Base-by-base conservation (phyloP, 768 basidiomycete species). In the Suillus sp. region DNA sequence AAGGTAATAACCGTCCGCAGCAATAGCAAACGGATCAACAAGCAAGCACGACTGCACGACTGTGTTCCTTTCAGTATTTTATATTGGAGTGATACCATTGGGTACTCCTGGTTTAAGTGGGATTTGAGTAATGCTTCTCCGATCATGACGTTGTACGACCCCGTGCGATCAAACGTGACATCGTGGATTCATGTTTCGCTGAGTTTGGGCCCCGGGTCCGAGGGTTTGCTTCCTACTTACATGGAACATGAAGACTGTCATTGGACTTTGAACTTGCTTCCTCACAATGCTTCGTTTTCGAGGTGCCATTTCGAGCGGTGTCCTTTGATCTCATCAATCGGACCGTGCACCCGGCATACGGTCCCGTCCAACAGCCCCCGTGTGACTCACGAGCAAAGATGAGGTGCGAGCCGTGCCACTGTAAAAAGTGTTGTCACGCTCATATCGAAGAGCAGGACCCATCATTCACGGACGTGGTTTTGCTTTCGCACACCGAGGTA, bases 151-250 rank as follows among this genome's bases (percentile, higher is more conserved):
- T 20, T 40, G 16, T 57, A 30, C 37, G 35, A 55, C 55, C 16
- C 18, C 16, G 25, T 57, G 37, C 25, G 14, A 57, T 57, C 22
- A 27, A 10, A 56, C 16, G 37, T 11, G 25, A 57, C 51, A 53
- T 40, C 25, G 34, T 56, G 55, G 9, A 20, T 30, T 18, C 2
- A 40, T 57, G 25, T 40, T 57, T 40, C 38, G 38, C 56, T 40
- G 56, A 57, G 56, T 40, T 40, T 40, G 2, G 37, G 56, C 56
- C 56, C 56, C 10, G 56, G 56, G 16, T 30, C 56, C 56, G 56
- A 57, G 56, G 56, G 25, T 38, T 38, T 56, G 37, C 37, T 56
- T 56, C 37, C 22, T 38, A 32, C 51, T 53, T 32, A 27, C 37
- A 40, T 57, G 25, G 20, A 57, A 27, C 56, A 40, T 25, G 56